Evolutionary conservation across 768 basidiomycete species (phyloP), one percentile per base, ranked within the genome.

Genomic region (Hemileccinum impolitum): DNA sequence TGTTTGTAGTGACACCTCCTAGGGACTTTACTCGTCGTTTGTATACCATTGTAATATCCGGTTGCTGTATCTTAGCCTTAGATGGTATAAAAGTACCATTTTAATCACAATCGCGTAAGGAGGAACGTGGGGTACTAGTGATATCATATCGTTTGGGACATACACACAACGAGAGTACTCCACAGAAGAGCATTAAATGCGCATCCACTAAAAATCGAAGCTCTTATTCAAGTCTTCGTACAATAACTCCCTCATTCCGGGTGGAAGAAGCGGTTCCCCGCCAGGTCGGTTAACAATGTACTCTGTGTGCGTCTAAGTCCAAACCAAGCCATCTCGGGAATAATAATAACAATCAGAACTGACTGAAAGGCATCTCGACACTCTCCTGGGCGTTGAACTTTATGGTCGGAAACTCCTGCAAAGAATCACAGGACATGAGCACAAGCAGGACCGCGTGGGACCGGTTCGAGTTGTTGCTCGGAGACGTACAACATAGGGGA

Each of bases 341-440:
- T 21, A 6, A 45, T 21, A 6, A 23, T 23, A 23, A 23, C 23
- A 30, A 9, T 7, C 1, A 6, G 2, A 18, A 79, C 88, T 63
- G 58, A 90, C 92, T 74, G 75, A 99, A 99, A 0, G 96, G 96
- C 96, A 99, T 99, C 70, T 97, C 93, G 6, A 98, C 92, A 38
- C 87, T 88, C 66, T 99, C 96, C 58, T 82, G 84, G 4, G 79
- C 65, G 58, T 87, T 89, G 75, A 98, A 97, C 15, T 57, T 70
- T 62, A 99, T 95, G 0, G 93, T 95, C 0, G 96, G 96, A 66
- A 82, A 82, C 59, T 93, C 87, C 90, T 95, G 49, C 19, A n/a
- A 40, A 34, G 21, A 7, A 23, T 23, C 23, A 23, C 23, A 23
- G 23, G 23, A 10, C 34, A 35, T 36, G 17, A 17, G 35, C 35